phyloP scores from a whole-genome alignment of 2,329 filamentous ascomycete genomes.

The Colletotrichum coccodes region DNA sequence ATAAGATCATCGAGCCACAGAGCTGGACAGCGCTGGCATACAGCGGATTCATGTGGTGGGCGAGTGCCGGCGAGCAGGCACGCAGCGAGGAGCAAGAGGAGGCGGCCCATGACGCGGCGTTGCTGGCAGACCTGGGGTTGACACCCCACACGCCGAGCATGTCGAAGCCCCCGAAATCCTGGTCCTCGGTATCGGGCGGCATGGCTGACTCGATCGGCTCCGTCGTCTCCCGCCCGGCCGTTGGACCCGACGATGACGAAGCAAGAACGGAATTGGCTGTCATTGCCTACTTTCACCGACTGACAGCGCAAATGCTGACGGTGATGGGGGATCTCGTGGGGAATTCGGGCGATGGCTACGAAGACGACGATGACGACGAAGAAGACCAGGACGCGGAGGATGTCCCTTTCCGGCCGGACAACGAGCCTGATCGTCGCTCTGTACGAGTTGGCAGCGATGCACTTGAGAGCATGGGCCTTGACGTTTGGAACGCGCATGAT shows the following conservation, averaged over 20 bases:
- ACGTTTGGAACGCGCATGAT: conserved; percentile 79
- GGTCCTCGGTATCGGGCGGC: conserved; percentile 44
- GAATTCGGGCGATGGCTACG: conserved; percentile 55
- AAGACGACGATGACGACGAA: conserved; percentile 47
- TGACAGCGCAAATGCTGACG: conserved; percentile 74
- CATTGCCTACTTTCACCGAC: conserved; percentile 83
- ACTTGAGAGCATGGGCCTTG: conserved; percentile 78
- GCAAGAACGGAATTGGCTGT: conserved; percentile 73
- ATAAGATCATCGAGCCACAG: conserved; percentile 69
- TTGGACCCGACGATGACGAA: conserved; percentile 46
- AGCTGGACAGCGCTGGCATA: conserved; percentile 82
- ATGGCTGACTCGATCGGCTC: conserved; percentile 57
- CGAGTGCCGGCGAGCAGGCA: conserved; percentile 80
- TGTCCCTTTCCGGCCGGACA: conserved; percentile 37
- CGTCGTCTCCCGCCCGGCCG: conserved; percentile 42
- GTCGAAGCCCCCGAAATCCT: conserved; percentile 38
- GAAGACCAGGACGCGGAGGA: conserved; percentile 45
- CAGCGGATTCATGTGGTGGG: conserved; percentile 90
- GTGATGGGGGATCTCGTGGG: conserved; percentile 71
- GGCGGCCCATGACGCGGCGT: conserved; percentile 61
- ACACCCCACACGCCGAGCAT: conserved; percentile 36
- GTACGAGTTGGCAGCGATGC: conserved; percentile 72
- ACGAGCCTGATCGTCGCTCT: conserved; percentile 41
- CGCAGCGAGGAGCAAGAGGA: conserved; percentile 70
- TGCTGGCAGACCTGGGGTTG: conserved; percentile 61